Conservation (phyloP, 192 early-diverging fungal genomes). For the Linnemannia zychae region DNA sequence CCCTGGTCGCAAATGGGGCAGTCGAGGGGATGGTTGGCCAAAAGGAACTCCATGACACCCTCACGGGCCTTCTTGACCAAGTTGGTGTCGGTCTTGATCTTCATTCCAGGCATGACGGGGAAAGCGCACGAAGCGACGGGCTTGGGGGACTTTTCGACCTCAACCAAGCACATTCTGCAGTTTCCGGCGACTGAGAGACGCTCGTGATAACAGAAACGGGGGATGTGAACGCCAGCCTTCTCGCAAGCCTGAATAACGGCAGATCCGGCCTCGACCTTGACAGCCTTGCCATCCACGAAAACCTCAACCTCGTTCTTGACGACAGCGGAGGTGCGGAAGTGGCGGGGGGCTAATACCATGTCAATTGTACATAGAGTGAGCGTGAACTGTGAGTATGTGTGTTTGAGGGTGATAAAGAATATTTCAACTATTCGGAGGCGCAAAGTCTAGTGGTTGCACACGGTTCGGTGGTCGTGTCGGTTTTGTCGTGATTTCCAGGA, state of each 20-base stretch:
- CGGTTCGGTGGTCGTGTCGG: background rate
- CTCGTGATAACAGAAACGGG: constrained; percentile 78
- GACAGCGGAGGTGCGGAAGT: constrained; percentile 61
- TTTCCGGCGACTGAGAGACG: constrained; percentile 97
- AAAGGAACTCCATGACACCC: constrained; percentile 93
- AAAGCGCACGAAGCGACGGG: constrained; percentile 97
- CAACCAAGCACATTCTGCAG: constrained; percentile 99
- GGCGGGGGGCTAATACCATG: constrained; percentile 34
- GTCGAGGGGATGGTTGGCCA: constrained; percentile 98
- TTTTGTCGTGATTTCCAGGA: background rate
- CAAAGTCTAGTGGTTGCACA: background rate
- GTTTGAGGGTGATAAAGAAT: background rate
- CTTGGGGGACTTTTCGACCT: constrained; percentile 97
- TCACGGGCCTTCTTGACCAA: constrained; percentile 97
- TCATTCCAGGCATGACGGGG: constrained; percentile 98
- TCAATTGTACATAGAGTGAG: background rate
- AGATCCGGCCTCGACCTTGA: constrained; percentile 91
- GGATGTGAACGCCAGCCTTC: constrained; percentile 92
- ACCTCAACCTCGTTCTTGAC: constrained; percentile 82
- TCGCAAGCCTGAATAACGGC: constrained; percentile 99
- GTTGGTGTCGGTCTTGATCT: constrained; percentile 94
- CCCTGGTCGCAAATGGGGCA: constrained; percentile 99
- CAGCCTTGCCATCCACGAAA: constrained; percentile 92
- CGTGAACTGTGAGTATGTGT: background rate
- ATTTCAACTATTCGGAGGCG: background rate